phyloP scores from a whole-genome alignment of 768 basidiomycete species.

The Leccinum sublutescens region DNA sequence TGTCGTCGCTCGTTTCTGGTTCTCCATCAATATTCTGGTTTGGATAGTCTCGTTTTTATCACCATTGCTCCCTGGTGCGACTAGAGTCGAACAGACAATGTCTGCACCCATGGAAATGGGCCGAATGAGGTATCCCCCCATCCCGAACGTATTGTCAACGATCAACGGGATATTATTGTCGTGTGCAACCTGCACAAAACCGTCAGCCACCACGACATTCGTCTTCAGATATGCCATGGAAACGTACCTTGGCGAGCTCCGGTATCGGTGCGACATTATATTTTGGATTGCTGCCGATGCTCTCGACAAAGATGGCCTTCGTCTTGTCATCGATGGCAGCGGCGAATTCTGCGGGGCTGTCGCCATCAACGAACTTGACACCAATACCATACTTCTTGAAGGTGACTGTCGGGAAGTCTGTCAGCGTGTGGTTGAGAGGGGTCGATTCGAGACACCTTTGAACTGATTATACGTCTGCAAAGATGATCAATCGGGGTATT shows the following conservation, averaged over 20 bases:
- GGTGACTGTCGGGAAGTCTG: slow-evolving; percentile 6
- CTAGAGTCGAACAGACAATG: slow-evolving; percentile 51
- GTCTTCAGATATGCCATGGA: background rate
- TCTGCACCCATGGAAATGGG: slow-evolving; percentile 78
- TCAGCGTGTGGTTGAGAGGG: background rate
- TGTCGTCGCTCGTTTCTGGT: no score
- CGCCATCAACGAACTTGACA: slow-evolving; percentile 50
- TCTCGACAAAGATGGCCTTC: slow-evolving; percentile 73
- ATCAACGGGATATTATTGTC: slow-evolving; percentile 70
- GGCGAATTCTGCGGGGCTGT: slow-evolving; percentile 55
- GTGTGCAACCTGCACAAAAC: slow-evolving; percentile 56
- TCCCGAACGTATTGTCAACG: slow-evolving; percentile 79
- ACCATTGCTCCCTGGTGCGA: background rate
- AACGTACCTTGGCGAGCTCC: slow-evolving; percentile 59
- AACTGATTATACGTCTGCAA: slow-evolving; percentile 21
- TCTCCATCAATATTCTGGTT: no score
- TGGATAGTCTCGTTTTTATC: no score
- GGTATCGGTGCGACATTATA: slow-evolving; percentile 66
- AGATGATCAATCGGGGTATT: background rate
- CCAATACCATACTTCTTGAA: slow-evolving; percentile 16
- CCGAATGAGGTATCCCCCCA: slow-evolving; percentile 64
- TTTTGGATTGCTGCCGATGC: slow-evolving; percentile 82
- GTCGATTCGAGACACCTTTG: slow-evolving; percentile 7
- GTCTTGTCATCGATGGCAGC: slow-evolving; percentile 76
- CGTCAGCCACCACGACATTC: background rate